A percentile compares a stretch with the other conserved stretches of the same genome.
These are phyloP conservation scores for Gossypium laxum DNA, from an alignment of 441 rosid species.

Conservation along the genomic window DNA sequence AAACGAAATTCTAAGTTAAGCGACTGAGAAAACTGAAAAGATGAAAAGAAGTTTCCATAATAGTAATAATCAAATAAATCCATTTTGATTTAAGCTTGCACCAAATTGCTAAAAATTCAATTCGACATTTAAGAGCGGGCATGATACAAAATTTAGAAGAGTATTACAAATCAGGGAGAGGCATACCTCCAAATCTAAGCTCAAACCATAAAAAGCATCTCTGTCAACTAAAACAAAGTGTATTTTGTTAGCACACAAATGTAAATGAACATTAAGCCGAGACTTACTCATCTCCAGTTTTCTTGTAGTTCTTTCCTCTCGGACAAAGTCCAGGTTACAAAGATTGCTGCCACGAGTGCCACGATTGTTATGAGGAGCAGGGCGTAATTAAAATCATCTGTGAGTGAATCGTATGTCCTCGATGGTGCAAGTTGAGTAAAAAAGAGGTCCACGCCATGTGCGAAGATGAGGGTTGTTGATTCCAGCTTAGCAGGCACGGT, in stretches of 20 bases:
- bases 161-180: too few relatives aligned
- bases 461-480: conserved; percentile 78
- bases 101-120: too few relatives aligned
- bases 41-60: too few relatives aligned
- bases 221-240: too few relatives aligned
- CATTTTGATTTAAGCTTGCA: too few relatives aligned
- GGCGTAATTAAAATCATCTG: conserved; percentile 91
- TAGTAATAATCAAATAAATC: too few relatives aligned
- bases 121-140: too few relatives aligned
- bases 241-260: conserved; percentile 7
- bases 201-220: too few relatives aligned
- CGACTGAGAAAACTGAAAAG: too few relatives aligned
- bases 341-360: conserved; percentile 75
- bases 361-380: conserved; percentile 79
- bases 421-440: conserved; percentile 91
- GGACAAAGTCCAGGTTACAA: conserved; percentile 74
- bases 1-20: too few relatives aligned
- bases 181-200: too few relatives aligned
- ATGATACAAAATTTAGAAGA: too few relatives aligned
- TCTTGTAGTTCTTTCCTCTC: conserved; percentile 88
- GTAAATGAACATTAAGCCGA: background rate
- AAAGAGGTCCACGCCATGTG: conserved; percentile 92
- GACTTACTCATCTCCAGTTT: conserved; percentile 65
- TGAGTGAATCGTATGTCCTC: conserved; percentile 90
- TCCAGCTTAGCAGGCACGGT: conserved; percentile 90